Evolutionary conservation across 192 early-diverging fungal species (phyloP).

Genomic region (Linnemannia elongata): DNA sequence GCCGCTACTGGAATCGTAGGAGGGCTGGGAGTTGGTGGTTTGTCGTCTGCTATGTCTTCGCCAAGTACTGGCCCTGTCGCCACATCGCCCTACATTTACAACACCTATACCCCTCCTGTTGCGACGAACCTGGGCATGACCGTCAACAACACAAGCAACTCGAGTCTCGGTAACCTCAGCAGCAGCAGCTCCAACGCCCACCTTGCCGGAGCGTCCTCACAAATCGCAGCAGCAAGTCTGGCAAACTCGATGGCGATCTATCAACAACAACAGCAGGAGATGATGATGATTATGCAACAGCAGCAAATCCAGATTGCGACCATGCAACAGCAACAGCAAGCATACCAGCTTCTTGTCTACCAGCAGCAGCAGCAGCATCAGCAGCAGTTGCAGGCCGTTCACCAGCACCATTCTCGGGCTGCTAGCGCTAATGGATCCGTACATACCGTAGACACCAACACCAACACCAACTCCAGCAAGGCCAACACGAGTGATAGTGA

Average conservation of each 20-base stretch:
- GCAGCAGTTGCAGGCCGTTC: slow-evolving; percentile 38
- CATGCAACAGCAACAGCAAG: slow-evolving; percentile 56
- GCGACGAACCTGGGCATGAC: not conserved
- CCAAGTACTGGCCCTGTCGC: not conserved
- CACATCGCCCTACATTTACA: not conserved
- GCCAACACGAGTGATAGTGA: slow-evolving; percentile 19
- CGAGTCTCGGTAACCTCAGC: not conserved
- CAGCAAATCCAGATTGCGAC: slow-evolving; percentile 54
- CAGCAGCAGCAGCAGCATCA: slow-evolving; percentile 54
- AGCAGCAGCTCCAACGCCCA: not conserved
- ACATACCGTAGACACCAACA: not conserved
- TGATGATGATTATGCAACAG: slow-evolving; percentile 56
- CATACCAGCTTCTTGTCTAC: slow-evolving; percentile 32
- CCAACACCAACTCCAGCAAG: not conserved
- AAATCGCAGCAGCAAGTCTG: not conserved
- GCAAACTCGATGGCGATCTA: slow-evolving; percentile 49
- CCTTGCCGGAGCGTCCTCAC: not conserved
- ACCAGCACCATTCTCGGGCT: slow-evolving; percentile 21
- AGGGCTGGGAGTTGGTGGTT: not conserved
- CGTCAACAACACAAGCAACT: slow-evolving; percentile 20
- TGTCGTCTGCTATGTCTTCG: not conserved
- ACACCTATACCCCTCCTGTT: not conserved
- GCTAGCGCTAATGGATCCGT: slow-evolving; percentile 18
- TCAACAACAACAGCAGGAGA: slow-evolving; percentile 52
- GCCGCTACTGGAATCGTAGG: not conserved